Evolutionary conservation across 2,329 filamentous ascomycete species (phyloP).

Genomic region (Didymellaceae sp.): DNA sequence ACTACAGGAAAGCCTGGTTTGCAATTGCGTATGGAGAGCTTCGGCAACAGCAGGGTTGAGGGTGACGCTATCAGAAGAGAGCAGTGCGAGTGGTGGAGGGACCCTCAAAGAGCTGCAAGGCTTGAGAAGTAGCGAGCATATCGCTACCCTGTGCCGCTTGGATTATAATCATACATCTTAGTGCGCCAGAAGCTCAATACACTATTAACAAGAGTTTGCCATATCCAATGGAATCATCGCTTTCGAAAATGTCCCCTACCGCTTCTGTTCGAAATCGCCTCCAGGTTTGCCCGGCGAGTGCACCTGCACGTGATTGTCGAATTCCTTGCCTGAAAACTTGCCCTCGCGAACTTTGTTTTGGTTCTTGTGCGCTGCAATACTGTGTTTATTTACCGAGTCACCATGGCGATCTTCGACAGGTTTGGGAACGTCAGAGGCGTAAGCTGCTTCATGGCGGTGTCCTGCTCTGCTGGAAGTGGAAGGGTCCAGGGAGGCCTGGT

Average conservation of each 20-base stretch:
- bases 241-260: neutral
- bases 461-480: constrained; percentile 1
- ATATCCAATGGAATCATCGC: too few relatives aligned
- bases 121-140: constrained; percentile 29
- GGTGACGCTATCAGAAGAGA: constrained; percentile 32
- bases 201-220: too few relatives aligned
- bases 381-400: constrained; percentile 32
- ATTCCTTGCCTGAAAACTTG: constrained; percentile 33
- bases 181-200: too few relatives aligned
- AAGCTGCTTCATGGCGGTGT: constrained; percentile 18
- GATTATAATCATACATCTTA: too few relatives aligned
- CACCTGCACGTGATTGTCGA: constrained; percentile 35
- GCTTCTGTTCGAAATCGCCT: constrained; percentile 32
- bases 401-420: constrained; percentile 36
- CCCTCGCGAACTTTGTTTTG: constrained; percentile 30
- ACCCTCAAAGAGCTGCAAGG: constrained; percentile 22
- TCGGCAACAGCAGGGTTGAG: constrained; percentile 33
- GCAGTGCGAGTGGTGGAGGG: constrained; percentile 41
- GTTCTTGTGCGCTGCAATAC: constrained; percentile 36
- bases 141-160: too few relatives aligned
- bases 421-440: constrained; percentile 30
- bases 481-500: neutral
- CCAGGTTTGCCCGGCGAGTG: constrained; percentile 27
- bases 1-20: constrained; percentile 21
- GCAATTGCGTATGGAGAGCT: constrained; percentile 33